A percentile compares a stretch with the other conserved stretches of the same genome.
Conservation (phyloP, 176 grass and related monocot genomes). For the Triticum monococcum region DNA sequence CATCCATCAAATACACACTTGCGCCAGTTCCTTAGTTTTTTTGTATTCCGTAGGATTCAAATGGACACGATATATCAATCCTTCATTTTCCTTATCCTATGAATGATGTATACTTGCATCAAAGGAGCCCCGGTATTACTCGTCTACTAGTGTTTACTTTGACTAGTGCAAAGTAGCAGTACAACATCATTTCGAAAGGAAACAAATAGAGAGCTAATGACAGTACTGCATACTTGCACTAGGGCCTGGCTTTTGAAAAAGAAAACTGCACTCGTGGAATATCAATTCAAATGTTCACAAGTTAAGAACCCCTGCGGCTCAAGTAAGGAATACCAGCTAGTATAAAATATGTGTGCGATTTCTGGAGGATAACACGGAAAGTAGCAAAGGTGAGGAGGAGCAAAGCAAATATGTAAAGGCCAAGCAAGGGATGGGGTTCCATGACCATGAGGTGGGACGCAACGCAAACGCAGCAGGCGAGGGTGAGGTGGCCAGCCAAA, state of each 20-base stretch:
- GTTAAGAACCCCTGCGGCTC: not conserved
- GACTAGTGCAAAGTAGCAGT: not conserved
- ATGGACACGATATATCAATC: no score
- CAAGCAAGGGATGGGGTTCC: constrained; percentile 39
- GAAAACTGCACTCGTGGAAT: no score
- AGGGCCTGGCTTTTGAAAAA: no score
- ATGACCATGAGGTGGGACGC: constrained; percentile 13
- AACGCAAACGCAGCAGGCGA: not conserved
- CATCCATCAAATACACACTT: no score
- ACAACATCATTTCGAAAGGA: no score
- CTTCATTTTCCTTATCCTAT: no score
- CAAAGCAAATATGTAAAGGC: not conserved
- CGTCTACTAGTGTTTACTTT: not conserved
- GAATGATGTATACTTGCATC: no score
- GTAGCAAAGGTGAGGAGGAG: not conserved
- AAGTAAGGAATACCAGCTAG: constrained; percentile 26
- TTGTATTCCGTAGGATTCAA: no score
- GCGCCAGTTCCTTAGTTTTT: no score
- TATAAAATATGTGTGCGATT: not conserved
- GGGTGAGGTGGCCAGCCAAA: constrained; percentile 19
- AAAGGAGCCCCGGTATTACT: no score
- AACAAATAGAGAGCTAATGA: no score
- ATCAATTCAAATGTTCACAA: not conserved
- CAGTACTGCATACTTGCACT: no score
- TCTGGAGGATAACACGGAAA: not conserved